Conservation (phyloP, 371 early-diverging fungal species). For the Furculomyces boomerangus region DNA sequence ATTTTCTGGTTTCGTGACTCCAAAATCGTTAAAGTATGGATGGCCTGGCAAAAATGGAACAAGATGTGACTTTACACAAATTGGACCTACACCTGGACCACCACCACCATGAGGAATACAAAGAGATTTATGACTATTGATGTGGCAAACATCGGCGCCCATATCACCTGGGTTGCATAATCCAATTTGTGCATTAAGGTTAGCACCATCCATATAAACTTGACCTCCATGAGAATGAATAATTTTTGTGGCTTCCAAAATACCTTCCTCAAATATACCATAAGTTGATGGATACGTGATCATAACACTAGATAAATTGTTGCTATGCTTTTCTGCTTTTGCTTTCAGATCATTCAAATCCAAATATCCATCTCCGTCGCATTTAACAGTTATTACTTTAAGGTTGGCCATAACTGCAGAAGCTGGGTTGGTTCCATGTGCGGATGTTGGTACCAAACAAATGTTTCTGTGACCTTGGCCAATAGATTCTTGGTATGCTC, state of each 20-base stretch:
- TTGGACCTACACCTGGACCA: conserved; percentile 95
- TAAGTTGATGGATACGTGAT: conserved; percentile 96
- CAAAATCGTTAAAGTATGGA: conserved; percentile 36
- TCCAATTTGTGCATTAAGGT: conserved; percentile 95
- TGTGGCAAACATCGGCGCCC: conserved; percentile 95
- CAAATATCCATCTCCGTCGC: conserved; percentile 74
- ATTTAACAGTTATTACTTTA: conserved; percentile 81
- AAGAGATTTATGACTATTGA: conserved; percentile 97
- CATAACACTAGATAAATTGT: conserved; percentile 82
- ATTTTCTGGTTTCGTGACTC: conserved; percentile 39
- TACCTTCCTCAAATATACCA: conserved; percentile 88
- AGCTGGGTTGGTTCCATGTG: conserved; percentile 98
- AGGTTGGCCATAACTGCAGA: conserved; percentile 94
- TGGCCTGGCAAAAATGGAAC: conserved; percentile 87
- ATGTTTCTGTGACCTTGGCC: conserved; percentile 73
- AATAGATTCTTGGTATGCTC: conserved; percentile 67
- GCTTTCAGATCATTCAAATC: conserved; percentile 72
- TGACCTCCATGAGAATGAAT: conserved; percentile 85
- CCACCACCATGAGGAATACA: conserved; percentile 97
- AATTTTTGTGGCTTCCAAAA: conserved; percentile 66
- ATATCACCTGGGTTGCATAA: conserved; percentile 87
- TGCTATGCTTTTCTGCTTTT: conserved; percentile 70
- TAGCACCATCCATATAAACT: conserved; percentile 98
- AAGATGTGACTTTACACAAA: conserved; percentile 73
- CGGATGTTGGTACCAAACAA: conserved; percentile 91